Evolutionary conservation across 768 basidiomycete genomes (phyloP), one percentile per base, ranked within the genome.

Genomic region (Lentinula guzmanii): DNA sequence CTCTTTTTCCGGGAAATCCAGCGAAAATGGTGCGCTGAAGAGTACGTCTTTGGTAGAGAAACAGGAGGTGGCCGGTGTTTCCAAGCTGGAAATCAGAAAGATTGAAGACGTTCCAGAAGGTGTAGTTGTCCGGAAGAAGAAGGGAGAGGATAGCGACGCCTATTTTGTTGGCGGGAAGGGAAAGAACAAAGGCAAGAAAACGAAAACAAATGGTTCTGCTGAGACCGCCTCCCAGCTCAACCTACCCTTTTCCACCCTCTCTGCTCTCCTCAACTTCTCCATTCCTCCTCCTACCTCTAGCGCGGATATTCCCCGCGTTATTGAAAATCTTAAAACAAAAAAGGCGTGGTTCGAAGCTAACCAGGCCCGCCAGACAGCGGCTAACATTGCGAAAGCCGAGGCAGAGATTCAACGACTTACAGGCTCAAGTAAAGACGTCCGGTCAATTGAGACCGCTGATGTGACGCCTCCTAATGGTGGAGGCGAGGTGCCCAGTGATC

Each of bases 261-360:
- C 90, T 52, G 97, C 95, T 1, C 85, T 99, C 39, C 82, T 96
- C 61, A 77, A 83, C 15, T 80, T 98, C 45, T 93, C 93, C 37
- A 98, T 99, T 68, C 88, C 94, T 28, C 91, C 95, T 28, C 97
- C 97, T 0, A 79, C 85, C 16, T 87, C 88, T 10, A 72, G 81
- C 45, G 76, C 80, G 5, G 95, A 99, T 65, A 82, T 95, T 37
- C 82, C 87, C 58, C 90, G 93, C 58, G 85, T 93, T 52, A 79
- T 98, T 61, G 90, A 92, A 69, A 92, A 97, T 71, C 81, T 99
- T 61, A 90, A 90, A 74, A 91, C 85, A 55, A 99, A 98, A 82
- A 95, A 95, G 77, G 81, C 87, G 24, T 98, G 95, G 94, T 97
- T 86, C 69, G 86, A 90, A 71, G 95, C 91, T 35, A 98, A 98